Percentiles rank a stretch among this genome's conserved stretches.
These are phyloP conservation scores for Paraconiothyrium brasiliense DNA, from an alignment of 2,329 filamentous ascomycete species.

Conservation along the genomic window DNA sequence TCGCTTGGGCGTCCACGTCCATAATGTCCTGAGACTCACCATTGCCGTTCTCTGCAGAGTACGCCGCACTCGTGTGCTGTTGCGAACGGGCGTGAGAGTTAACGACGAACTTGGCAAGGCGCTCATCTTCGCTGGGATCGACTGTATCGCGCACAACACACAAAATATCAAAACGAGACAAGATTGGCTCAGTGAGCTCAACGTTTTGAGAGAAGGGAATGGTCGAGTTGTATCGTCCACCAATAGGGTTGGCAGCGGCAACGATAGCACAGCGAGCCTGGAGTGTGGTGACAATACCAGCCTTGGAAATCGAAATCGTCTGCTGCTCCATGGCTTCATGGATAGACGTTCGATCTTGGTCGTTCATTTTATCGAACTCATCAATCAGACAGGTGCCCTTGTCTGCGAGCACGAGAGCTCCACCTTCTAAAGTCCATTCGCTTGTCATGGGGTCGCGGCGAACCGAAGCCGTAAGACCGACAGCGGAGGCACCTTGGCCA, in stretches of 20 bases:
- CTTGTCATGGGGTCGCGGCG: conserved; percentile 93
- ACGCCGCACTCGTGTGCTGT: conserved; percentile 60
- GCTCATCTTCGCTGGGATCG: conserved; percentile 90
- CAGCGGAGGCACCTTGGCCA: conserved; percentile 94
- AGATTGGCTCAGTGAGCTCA: conserved; percentile 93
- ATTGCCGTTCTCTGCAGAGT: conserved; percentile 34
- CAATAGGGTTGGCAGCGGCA: conserved; percentile 94
- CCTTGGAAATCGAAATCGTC: conserved; percentile 98
- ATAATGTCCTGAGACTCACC: conserved; percentile 59
- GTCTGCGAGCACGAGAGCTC: conserved; percentile 93
- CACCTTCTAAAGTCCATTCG: conserved; percentile 97
- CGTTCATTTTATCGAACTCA: conserved; percentile 99
- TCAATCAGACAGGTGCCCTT: conserved; percentile 96
- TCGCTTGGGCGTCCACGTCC: conserved; percentile 61
- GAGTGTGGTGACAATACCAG: conserved; percentile 95
- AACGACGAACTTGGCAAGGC: conserved; percentile 92
- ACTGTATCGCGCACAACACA: conserved; percentile 96
- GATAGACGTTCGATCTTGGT: conserved; percentile 96
- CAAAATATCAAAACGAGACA: conserved; percentile 97
- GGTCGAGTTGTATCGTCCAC: conserved; percentile 94
- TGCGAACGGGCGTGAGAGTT: conserved; percentile 93
- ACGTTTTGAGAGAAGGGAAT: conserved; percentile 97
- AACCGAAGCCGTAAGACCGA: conserved; percentile 96
- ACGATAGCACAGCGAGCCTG: conserved; percentile 97
- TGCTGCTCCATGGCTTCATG: conserved; percentile 99